Base-by-base conservation (phyloP, 257 asterid genomes). In the Fraxinus anomala region DNA sequence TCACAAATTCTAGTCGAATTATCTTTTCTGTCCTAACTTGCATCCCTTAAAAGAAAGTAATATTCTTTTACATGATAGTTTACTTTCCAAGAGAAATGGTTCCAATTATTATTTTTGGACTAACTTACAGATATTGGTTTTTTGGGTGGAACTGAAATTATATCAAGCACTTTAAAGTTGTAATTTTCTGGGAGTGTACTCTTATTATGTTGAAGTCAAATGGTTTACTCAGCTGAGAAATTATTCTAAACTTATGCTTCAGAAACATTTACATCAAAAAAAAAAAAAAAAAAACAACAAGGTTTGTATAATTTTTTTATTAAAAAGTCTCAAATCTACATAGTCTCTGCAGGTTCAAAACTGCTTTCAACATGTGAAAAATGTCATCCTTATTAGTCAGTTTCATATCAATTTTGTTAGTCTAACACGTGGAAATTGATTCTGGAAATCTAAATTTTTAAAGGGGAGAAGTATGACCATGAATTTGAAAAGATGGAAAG, bases 211-310 rank as follows among this genome's bases (percentile, higher is more conserved):
- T 63, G 69, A 23, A 61, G 68, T 9, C 14, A 26, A 24, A 9
- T 23, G 31, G 69, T 63, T 63, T 63, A 24, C 34, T 61, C 33
- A 61, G 68, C 16, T 2, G 69, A 63, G 17, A 26, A 24, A 23
- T 40, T 24, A 24, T 12, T 63, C 34, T 9, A 10, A 26, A 9
- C 69, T 23, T 24, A 13, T 63, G 69, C 34, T 9, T 63, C 69
- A 63, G 33, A 23, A 24, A 12, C 13, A 9, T 24, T 67, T 76
- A 36, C 11, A 31, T 33, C 44, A 73, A 26, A 72, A 74, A 40
- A 39, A 1, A 7, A 74, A 39, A 8, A 9, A 1, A 40, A 11
- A 8, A 28, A 88, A 85, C 82, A 92, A 92, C 87, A 91, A 92
- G 97, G 97, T 92, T 39, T 73, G 81, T 74, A 8, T 36, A n/a